A percentile compares a stretch with the other conserved stretches of the same genome.
These are phyloP conservation scores for Saccharomycopsis vini DNA, from an alignment of 805 yeast species.

Conservation along the genomic window DNA sequence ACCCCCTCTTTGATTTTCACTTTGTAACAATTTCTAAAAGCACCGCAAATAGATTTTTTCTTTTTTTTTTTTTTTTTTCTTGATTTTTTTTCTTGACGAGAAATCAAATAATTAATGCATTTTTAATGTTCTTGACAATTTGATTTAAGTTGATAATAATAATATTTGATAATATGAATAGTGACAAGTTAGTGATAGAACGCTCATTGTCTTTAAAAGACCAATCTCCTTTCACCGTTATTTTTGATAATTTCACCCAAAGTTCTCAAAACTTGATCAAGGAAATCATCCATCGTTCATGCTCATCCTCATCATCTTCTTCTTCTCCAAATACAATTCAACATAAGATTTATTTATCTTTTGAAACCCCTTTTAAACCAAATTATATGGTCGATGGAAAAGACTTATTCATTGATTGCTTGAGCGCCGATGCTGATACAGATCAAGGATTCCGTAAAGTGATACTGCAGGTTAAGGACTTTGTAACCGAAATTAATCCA, in stretches of 20 bases:
- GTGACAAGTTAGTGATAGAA: constrained; percentile 20
- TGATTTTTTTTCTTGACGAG: too few species aligned
- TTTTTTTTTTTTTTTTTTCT: too few species aligned
- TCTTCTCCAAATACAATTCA: constrained; percentile 22
- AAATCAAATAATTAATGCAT: too few species aligned
- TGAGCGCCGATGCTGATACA: constrained; percentile 44
- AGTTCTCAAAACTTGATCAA: constrained; percentile 46
- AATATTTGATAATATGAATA: constrained; percentile 4
- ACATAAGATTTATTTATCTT: constrained; percentile 49
- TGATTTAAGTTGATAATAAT: not conserved
- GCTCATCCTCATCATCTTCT: too few species aligned
- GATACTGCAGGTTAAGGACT: not conserved
- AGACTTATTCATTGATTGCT: constrained; percentile 54
- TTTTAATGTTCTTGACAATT: too few species aligned
- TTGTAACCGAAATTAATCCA: constrained; percentile 1
- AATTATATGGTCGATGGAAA: constrained; percentile 34
- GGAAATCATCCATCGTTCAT: constrained; percentile 37
- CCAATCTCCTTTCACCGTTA: constrained; percentile 59
- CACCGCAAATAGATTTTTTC: too few species aligned
- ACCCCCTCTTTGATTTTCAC: too few species aligned
- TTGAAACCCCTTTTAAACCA: constrained; percentile 54
- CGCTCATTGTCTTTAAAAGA: constrained; percentile 67
- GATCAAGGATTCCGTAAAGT: constrained; percentile 24
- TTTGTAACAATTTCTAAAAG: too few species aligned
- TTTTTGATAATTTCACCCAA: constrained; percentile 64